Base-by-base conservation (phyloP, 345 rosid species). In the Citrus reticulata region DNA sequence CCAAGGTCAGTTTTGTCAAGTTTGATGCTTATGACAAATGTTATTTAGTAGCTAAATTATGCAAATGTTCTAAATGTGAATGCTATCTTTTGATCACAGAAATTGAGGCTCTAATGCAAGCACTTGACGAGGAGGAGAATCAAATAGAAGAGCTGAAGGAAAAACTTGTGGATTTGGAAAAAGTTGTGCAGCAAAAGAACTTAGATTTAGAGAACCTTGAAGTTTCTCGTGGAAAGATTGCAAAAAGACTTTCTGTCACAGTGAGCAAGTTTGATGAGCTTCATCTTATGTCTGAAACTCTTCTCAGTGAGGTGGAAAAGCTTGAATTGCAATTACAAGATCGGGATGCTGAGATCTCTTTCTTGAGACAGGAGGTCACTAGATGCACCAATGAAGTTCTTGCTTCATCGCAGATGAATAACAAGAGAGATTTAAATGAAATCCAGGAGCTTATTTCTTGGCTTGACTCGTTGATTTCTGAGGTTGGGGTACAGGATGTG, bases 331-430 rank as follows among this genome's bases (percentile, higher is more conserved):
- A 94, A 81, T 76, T 94, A 83, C 91, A 90, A 84, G 97, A 96
- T 79, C 93, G 94, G 67, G 97, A 93, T 87, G 80, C 88, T 54
- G 98, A 96, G 89, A 86, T 96, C 70, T 96, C 99, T 79, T 93
- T 93, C 91, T 89, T 95, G 68, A 91, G 99, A 86, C 96, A 95
- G 85, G 99, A 95, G 86, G 97, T 94, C 77, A 93, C 98, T 34
- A 91, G 97, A 86, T 94, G 95, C 84, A 93, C 97, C 76, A 88
- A 92, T 84, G 98, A 93, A 42, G 95, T 81, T 88, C 95, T 93
- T 84, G 88, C 72, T 79, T 85, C 95, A 77, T 90, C 97, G 68
- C 98, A 91, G 79, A 81, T 85, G 77, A 81, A 83, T 82, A 84
- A 78, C 55, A 94, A 84, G 80, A 85, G 82, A 80, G 86, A 82